Evolutionary conservation across 2,329 filamentous ascomycete species (phyloP).

Genomic region (Eurotiales sp.): DNA sequence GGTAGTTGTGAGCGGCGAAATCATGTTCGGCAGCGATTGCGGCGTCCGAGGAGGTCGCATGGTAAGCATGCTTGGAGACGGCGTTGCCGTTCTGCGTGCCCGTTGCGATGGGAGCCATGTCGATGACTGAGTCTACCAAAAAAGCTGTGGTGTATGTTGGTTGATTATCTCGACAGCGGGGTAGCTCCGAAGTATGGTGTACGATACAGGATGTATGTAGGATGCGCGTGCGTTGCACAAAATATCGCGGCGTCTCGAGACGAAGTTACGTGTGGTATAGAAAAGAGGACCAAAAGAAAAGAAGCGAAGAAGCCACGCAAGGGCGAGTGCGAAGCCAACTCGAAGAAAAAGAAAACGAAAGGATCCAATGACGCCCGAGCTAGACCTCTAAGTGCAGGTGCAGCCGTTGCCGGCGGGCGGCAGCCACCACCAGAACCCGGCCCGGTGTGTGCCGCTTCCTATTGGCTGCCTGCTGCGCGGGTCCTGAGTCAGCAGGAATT

Average conservation of each 20-base stretch:
- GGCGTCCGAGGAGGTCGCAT: conserved; percentile 71
- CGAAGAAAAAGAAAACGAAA: conserved; percentile 6
- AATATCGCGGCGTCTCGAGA: no score
- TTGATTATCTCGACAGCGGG: no score
- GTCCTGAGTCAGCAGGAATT: background rate
- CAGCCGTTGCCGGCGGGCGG: conserved; percentile 16
- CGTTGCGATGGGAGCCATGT: conserved; percentile 24
- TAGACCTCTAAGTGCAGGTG: conserved; percentile 36
- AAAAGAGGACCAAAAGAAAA: no score
- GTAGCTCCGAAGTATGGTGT: no score
- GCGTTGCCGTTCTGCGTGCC: conserved; percentile 33
- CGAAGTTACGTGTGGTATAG: no score
- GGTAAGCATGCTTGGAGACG: conserved; percentile 50
- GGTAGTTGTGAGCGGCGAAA: conserved; percentile 97
- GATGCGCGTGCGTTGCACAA: no score
- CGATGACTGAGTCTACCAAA: conserved; percentile 2
- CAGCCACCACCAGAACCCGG: no score
- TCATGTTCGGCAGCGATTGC: conserved; percentile 79
- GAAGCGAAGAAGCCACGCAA: background rate
- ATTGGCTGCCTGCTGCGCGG: background rate
- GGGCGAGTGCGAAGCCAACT: background rate
- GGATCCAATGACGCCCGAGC: conserved; percentile 15
- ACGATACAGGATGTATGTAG: no score
- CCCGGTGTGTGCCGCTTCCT: background rate
- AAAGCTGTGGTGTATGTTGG: no score